These are phyloP conservation scores for Acer campestre DNA, from an alignment of 345 rosid species.

Conservation along the genomic window DNA sequence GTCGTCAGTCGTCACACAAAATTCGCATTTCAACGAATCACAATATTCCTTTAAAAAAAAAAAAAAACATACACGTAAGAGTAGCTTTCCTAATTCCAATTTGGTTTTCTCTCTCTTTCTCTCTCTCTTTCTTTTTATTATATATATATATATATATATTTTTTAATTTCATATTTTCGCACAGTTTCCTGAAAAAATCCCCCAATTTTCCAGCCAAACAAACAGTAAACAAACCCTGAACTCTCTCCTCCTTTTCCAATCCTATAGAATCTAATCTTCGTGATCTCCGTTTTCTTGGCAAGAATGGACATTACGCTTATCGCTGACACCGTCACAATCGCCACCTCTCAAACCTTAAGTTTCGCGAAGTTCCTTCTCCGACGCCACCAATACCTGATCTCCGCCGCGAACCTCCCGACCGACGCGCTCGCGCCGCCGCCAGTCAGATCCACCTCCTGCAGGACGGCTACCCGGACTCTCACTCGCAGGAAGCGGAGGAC, in stretches of 20 bases:
- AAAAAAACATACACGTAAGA: too few species aligned
- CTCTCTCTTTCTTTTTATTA: background rate
- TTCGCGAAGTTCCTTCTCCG: conserved; percentile 48
- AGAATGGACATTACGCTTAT: conserved; percentile 61
- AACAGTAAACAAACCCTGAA: background rate
- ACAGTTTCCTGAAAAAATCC: background rate
- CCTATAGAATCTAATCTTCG: background rate
- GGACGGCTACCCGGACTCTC: conserved; percentile 47
- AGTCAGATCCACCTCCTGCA: conserved; percentile 43
- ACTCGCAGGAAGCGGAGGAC: conserved; percentile 59
- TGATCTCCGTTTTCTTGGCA: background rate
- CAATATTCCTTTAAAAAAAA: too few species aligned
- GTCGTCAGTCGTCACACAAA: background rate
- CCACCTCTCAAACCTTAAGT: conserved; percentile 52
- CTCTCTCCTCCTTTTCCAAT: background rate
- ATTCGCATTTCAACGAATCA: background rate
- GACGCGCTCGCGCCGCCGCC: conserved; percentile 60
- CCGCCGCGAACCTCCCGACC: conserved; percentile 37
- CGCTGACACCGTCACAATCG: conserved; percentile 46
- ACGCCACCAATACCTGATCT: conserved; percentile 33
- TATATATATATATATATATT: background rate
- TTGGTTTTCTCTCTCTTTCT: background rate
- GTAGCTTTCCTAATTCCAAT: background rate
- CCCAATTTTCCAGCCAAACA: too few species aligned
- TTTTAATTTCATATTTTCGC: background rate